Conservation (phyloP, 345 rosid species). For the Eucalyptus coolabah region DNA sequence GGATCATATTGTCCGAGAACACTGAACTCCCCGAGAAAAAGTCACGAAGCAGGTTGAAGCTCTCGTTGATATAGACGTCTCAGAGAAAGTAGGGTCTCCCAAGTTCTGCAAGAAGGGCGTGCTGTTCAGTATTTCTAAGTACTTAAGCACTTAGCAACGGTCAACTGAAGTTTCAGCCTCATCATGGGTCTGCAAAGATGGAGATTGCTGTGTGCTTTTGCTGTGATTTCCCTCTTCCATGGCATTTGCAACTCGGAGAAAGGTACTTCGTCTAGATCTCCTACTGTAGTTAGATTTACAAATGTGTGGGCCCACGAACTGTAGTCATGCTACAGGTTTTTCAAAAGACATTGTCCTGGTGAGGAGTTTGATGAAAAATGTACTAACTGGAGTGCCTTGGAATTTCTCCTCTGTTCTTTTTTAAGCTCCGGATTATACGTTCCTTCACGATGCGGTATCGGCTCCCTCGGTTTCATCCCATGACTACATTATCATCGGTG, state of each 20-base stretch:
- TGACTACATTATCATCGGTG: slow-evolving; percentile 78
- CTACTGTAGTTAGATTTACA: neutral
- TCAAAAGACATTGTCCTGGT: neutral
- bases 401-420: neutral
- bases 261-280: neutral
- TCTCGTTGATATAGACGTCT: neutral
- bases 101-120: neutral
- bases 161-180: neutral
- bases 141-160: neutral
- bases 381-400: neutral
- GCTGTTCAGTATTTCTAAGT: neutral
- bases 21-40: neutral
- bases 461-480: slow-evolving; percentile 33
- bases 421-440: slow-evolving; percentile 43
- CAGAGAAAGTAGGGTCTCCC: neutral
- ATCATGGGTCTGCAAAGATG: neutral
- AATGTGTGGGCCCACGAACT: neutral
- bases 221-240: neutral
- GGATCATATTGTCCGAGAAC: neutral
- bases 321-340: neutral
- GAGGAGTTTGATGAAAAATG: neutral
- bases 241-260: neutral
- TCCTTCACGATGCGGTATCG: slow-evolving; percentile 44
- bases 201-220: neutral
- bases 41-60: neutral